Evolutionary conservation across 1,139 yeast genomes (phyloP), one percentile per base, ranked within the genome.

Genomic region (Debaryomyces subglobosus): DNA sequence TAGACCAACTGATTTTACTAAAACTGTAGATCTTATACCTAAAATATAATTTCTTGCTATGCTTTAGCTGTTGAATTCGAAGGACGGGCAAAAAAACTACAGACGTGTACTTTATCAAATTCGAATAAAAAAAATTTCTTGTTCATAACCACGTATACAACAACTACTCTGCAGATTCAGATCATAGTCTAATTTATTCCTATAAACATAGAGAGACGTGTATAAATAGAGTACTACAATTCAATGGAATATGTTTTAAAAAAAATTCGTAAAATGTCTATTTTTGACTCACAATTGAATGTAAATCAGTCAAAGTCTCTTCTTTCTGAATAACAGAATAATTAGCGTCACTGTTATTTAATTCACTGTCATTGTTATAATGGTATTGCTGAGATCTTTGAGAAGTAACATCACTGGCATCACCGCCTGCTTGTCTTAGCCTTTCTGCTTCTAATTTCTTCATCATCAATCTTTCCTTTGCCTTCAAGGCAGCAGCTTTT

Each of bases 401-500:
- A 25, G 43, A 37, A 20, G 42, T 39, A 10, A 44, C 39, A 27
- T 32, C 43, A 16, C 42, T 53, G 25, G 48, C 55, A 12, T 49
- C 45, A 5, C 43, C 45, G 4, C 27, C 36, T 33, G 46, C 51
- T 12, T 27, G 39, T 20, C 33, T 35, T 35, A 20, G 7, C 10
- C 38, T 35, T 35, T 41, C 50, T 24, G 59, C 57, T 55, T 72
- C 77, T 60, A 64, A 61, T 53, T 61, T 60, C 59, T 75, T 76
- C 67, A 69, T 67, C 55, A 86, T 65, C 46, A 76, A 60, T 59
- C 70, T 81, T 61, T 87, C 94, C 65, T 81, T 82, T 49, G 79
- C 72, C 69, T 86, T 87, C 67, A 87, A 75, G 55, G 82, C 87
- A 30, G 86, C 86, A 1, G 94, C 94, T 62, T 84, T 85, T 60